These are phyloP conservation scores for Hemileccinum impolitum DNA, from an alignment of 768 basidiomycete species.

Conservation along the genomic window DNA sequence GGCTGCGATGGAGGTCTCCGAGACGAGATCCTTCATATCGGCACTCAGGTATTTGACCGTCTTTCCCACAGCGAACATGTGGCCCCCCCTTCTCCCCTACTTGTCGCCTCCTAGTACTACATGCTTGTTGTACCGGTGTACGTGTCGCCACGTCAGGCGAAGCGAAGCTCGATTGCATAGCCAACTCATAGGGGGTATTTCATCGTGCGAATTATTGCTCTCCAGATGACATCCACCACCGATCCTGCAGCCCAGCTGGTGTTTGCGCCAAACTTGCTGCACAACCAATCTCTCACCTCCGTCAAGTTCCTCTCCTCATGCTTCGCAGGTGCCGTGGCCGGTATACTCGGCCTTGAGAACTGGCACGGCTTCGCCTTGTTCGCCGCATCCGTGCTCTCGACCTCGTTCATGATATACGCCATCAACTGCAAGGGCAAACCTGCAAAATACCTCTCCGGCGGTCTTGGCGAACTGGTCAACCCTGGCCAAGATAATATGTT, in stretches of 20 bases:
- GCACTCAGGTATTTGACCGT: no score
- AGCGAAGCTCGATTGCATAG: no score
- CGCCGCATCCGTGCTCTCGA: slow-evolving; percentile 60
- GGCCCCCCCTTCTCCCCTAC: no score
- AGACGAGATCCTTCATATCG: no score
- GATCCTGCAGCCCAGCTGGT: slow-evolving; percentile 56
- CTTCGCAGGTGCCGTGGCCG: slow-evolving; percentile 84
- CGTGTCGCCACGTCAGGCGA: no score
- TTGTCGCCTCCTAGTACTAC: no score
- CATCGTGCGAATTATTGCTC: slow-evolving; percentile 15
- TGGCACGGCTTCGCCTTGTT: slow-evolving; percentile 81
- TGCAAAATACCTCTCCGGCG: slow-evolving; percentile 58
- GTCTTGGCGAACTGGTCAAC: slow-evolving; percentile 65
- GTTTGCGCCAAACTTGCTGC: slow-evolving; percentile 62
- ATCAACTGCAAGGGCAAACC: slow-evolving; percentile 73
- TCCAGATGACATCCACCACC: slow-evolving; percentile 44
- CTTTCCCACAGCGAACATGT: no score
- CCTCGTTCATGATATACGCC: slow-evolving; percentile 58
- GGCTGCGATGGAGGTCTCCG: no score
- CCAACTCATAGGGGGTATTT: background rate
- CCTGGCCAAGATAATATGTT: slow-evolving; percentile 90
- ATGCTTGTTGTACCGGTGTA: no score
- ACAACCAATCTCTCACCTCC: slow-evolving; percentile 57
- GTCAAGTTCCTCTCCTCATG: slow-evolving; percentile 81
- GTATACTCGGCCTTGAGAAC: slow-evolving; percentile 86